These are phyloP conservation scores for Ceratocystis eucalypticola DNA, from an alignment of 2,329 filamentous ascomycete genomes.

Conservation along the genomic window DNA sequence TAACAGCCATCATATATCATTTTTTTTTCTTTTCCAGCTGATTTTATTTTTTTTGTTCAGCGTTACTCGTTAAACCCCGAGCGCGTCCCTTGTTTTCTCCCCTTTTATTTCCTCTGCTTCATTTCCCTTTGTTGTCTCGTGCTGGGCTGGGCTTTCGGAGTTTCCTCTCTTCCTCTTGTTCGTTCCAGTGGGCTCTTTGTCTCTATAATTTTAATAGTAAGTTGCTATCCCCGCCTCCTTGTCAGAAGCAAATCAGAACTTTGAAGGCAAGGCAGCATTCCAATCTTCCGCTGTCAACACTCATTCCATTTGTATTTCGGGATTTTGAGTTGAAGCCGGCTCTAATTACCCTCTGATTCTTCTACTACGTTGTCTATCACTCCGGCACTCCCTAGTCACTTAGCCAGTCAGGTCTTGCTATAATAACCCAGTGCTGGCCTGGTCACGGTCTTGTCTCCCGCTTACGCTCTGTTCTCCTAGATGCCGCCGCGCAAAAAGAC, in stretches of 20 bases:
- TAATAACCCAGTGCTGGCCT: neutral
- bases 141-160: neutral
- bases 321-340: neutral
- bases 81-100: constrained; percentile 6
- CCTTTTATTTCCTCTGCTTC: constrained; percentile 8
- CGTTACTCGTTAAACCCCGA: neutral
- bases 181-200: constrained; percentile 3
- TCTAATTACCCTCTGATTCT: neutral
- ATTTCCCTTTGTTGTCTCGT: constrained; percentile 8
- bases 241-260: neutral
- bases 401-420: neutral
- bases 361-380: neutral
- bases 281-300: constrained; percentile 4
- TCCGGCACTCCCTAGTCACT: neutral
- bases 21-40: neutral
- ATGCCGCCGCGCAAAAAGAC: constrained; percentile 18
- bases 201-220: constrained; percentile 1
- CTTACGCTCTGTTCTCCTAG: constrained; percentile 10
- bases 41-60: neutral
- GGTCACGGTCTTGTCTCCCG: neutral
- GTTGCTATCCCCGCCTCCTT: neutral
- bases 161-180: constrained; percentile 3
- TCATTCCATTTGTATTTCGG: neutral
- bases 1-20: neutral
- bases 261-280: neutral